Evolutionary conservation across 2,329 filamentous ascomycete species (phyloP), one percentile per base, ranked within the genome.

Genomic region (Fusarium mangiferae): DNA sequence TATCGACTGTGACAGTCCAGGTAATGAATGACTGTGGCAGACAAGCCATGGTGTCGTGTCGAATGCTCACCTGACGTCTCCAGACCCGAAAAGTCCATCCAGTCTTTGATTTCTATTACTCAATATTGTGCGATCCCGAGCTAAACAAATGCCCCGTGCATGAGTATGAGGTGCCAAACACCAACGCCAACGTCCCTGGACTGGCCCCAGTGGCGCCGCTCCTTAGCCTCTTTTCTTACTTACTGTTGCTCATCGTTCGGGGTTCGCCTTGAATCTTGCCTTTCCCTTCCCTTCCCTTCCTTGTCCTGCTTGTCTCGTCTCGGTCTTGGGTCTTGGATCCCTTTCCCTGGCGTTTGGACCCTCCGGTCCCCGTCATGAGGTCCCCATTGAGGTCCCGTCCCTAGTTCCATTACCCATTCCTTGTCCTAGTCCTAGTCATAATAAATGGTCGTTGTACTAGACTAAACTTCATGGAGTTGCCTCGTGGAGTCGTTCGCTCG

Each of bases 61-160:
- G 66, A 46, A 72, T 78, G 77, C 77, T 78, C 77, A 78, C 77
- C 77, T 79, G 77, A 79, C 76, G 61, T 66, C 41, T 62, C 68
- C 58, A 55, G 62, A 56, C 64, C 68, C 68, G 74, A 72, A 39
- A 77, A 68, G 76, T 80, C 81, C 83, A 84, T 80, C 81, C 83
- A 84, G 80, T 81, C 79, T 80, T 81, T 79, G 79, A 82, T 86
- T 87, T 86, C 77, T 77, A 86, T 87, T 87, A 86, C 85, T 79
- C 83, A 86, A 87, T 86, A 75, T 75, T 79, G 75, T 74, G 75
- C 75, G 74, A 73, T 76, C 73, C 74, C 76, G 74, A 79, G 78
- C 79, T 79, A 81, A 80, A 65, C 59, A 65, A 55, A 61, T 80
- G 76, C 70, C 72, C 75, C 64, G 77, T 75, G 70, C 76, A 75